Conservation (phyloP, 2,329 filamentous ascomycete species). For the Penicillium psychrosexuale region DNA sequence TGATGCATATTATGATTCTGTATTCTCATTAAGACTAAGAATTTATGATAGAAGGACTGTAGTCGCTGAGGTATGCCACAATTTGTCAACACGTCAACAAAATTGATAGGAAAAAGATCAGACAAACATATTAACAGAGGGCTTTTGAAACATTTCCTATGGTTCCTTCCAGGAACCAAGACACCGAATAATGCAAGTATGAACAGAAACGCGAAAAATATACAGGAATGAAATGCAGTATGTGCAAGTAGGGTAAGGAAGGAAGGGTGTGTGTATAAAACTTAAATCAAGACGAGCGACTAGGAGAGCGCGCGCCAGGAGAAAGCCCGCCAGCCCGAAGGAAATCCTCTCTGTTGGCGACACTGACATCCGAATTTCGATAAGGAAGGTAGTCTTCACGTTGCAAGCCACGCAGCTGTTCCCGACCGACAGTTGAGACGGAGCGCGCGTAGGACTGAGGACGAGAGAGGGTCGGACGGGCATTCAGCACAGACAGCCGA, state of each 20-base stretch:
- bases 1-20: neutral
- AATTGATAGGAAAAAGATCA: neutral
- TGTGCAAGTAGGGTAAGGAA: neutral
- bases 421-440: constrained; percentile 29
- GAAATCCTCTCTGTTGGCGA: constrained; percentile 36
- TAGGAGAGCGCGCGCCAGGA: constrained; percentile 19
- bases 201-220: neutral
- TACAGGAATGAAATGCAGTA: constrained; percentile 3
- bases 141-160: neutral
- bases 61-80: neutral
- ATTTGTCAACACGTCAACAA: neutral
- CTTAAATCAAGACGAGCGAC: neutral
- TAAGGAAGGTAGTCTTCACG: constrained; percentile 37
- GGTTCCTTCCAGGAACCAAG: neutral
- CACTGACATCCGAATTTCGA: constrained; percentile 39
- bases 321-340: constrained; percentile 24
- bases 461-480: constrained; percentile 5
- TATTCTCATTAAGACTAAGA: neutral
- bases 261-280: neutral
- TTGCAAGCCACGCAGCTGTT: constrained; percentile 33
- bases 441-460: constrained; percentile 21
- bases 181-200: constrained; percentile 9
- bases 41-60: neutral
- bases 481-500: constrained; percentile 13
- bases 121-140: neutral